These are phyloP conservation scores for Chytridiales sp. DNA, from an alignment of 371 early-diverging fungal species.

Conservation along the genomic window DNA sequence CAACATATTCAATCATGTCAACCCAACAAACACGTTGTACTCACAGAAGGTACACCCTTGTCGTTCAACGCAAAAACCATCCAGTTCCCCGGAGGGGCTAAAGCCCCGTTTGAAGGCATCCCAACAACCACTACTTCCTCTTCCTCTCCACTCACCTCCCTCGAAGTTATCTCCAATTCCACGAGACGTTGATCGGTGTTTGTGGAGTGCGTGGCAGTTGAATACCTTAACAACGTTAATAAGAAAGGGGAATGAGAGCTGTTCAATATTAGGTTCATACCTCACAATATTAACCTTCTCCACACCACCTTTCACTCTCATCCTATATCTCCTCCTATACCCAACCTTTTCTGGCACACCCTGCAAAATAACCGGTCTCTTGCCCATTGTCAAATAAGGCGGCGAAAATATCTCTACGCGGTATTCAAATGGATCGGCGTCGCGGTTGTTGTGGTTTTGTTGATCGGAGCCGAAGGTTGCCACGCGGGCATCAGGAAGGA, in stretches of 20 bases:
- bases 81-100: constrained; percentile 42
- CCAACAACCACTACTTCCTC: constrained; percentile 6
- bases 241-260: no score
- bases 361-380: constrained; percentile 14
- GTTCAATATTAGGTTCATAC: no score
- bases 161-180: constrained; percentile 17
- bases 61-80: constrained; percentile 32
- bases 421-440: constrained; percentile 32
- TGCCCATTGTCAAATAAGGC: constrained; percentile 14
- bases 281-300: constrained; percentile 12
- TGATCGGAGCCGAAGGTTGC: constrained; percentile 30
- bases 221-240: constrained; percentile 35
- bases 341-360: neutral
- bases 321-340: constrained; percentile 16
- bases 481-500: constrained; percentile 27
- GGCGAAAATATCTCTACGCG: constrained; percentile 32
- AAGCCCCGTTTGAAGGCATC: constrained; percentile 19
- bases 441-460: constrained; percentile 23
- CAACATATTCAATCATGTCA: no score
- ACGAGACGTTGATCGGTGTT: constrained; percentile 37
- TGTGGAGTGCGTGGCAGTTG: constrained; percentile 33
- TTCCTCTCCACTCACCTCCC: neutral
- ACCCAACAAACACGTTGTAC: no score
- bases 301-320: constrained; percentile 2
- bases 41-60: constrained; percentile 24